phyloP scores from a whole-genome alignment of 345 rosid genomes.

The Heritiera littoralis region DNA sequence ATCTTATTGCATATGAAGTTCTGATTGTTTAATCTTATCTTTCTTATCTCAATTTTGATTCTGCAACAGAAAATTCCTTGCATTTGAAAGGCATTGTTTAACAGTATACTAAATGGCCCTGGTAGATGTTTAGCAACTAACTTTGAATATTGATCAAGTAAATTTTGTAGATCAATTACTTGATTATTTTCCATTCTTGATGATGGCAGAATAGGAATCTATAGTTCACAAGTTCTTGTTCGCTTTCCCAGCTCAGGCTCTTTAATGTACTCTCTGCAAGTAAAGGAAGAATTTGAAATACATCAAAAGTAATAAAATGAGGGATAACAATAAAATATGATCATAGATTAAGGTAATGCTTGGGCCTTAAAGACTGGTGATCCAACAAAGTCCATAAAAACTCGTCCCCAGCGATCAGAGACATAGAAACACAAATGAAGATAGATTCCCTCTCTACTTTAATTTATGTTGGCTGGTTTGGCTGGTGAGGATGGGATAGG shows the following conservation, averaged over 20 bases:
- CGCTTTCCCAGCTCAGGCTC: background rate
- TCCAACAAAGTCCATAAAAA: background rate
- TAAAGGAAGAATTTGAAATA: background rate
- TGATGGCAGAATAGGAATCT: background rate
- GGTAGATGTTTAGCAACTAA: background rate
- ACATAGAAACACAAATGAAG: conserved; percentile 8
- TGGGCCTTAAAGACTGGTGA: background rate
- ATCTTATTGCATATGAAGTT: background rate
- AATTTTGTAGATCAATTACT: background rate
- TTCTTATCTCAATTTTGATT: background rate
- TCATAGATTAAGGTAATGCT: background rate
- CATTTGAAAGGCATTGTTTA: background rate
- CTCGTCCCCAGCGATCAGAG: background rate
- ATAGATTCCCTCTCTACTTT: conserved; percentile 10
- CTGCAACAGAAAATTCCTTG: background rate
- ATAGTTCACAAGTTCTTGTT: background rate
- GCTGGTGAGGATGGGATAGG: conserved; percentile 15
- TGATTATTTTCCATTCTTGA: background rate
- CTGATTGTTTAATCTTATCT: background rate
- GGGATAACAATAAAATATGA: background rate
- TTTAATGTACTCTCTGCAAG: background rate
- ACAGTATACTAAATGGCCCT: background rate
- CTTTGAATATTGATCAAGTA: background rate
- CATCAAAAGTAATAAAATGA: background rate
- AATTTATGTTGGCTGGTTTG: background rate